These are phyloP conservation scores for Citeromyces hawaiiensis DNA, from an alignment of 1,139 yeast genomes.

Conservation along the genomic window DNA sequence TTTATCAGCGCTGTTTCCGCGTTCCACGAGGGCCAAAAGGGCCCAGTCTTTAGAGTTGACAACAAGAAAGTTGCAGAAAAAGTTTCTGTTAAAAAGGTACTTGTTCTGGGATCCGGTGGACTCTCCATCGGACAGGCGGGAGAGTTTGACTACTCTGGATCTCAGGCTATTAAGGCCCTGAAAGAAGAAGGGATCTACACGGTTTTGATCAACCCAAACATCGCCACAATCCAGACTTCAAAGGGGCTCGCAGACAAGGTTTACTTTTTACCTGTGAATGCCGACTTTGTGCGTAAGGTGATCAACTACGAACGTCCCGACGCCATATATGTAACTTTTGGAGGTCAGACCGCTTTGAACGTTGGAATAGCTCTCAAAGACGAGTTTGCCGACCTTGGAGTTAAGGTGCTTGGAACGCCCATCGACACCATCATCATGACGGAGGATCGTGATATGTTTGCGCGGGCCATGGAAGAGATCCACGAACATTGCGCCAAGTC, in stretches of 20 bases:
- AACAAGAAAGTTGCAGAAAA: constrained; percentile 65
- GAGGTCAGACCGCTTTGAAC: constrained; percentile 95
- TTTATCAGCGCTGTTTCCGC: constrained; percentile 76
- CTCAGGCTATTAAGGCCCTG: constrained; percentile 94
- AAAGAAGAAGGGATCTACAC: constrained; percentile 97
- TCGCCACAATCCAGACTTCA: constrained; percentile 97
- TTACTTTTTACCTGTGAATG: constrained; percentile 89
- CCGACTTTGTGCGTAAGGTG: constrained; percentile 93
- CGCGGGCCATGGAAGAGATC: constrained; percentile 89
- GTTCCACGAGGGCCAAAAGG: constrained; percentile 32
- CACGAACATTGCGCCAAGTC: constrained; percentile 91
- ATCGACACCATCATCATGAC: constrained; percentile 93
- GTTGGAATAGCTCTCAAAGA: constrained; percentile 95
- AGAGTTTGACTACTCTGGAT: constrained; percentile 95
- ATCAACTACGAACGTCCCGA: constrained; percentile 93
- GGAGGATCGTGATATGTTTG: constrained; percentile 93
- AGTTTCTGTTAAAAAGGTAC: constrained; percentile 80
- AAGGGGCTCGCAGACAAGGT: constrained; percentile 97
- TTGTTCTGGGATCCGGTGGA: constrained; percentile 97
- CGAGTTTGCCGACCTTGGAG: constrained; percentile 85
- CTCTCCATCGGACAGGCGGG: constrained; percentile 98
- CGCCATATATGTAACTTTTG: constrained; percentile 92
- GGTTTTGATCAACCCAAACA: constrained; percentile 89
- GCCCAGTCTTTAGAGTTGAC: constrained; percentile 50
- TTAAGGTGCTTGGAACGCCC: constrained; percentile 91